Percentiles rank a stretch among this genome's conserved stretches.
Evolutionary conservation across 495 filamentous ascomycete genomes (phyloP).

Genomic region (Jackrogersella minutella): DNA sequence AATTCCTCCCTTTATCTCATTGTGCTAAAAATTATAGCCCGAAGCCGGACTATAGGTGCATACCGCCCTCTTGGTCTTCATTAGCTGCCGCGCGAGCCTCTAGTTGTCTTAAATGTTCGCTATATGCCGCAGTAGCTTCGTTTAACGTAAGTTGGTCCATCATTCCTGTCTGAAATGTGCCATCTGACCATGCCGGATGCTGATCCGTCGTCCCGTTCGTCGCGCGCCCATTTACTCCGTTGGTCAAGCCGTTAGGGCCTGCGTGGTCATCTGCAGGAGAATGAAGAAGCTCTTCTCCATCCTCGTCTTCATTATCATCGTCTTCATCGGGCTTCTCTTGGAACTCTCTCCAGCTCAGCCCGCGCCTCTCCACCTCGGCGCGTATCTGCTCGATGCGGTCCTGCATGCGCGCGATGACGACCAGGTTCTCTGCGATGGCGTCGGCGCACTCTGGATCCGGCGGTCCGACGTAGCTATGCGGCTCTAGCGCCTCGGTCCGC

Average conservation of each 20-base stretch:
- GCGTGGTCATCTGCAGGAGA: constrained; percentile 42
- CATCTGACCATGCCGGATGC: constrained; percentile 59
- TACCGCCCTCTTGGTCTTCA: constrained; percentile 65
- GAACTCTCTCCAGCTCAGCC: constrained; percentile 72
- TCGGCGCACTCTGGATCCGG: constrained; percentile 73
- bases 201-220: constrained; percentile 12
- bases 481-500: constrained; percentile 31
- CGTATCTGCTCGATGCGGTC: constrained; percentile 73
- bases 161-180: constrained; percentile 62
- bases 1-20: background rate
- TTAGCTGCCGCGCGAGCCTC: constrained; percentile 43
- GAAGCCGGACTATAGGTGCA: constrained; percentile 64
- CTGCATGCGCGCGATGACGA: constrained; percentile 75
- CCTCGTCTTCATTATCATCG: too few relatives aligned
- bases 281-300: too few relatives aligned
- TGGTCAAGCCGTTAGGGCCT: constrained; percentile 30
- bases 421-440: constrained; percentile 77
- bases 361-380: constrained; percentile 77
- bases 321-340: constrained; percentile 49
- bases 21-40: background rate
- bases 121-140: constrained; percentile 62
- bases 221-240: constrained; percentile 44
- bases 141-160: constrained; percentile 53
- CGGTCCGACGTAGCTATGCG: constrained; percentile 37
- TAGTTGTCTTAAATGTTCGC: constrained; percentile 54